Evolutionary conservation across 768 basidiomycete genomes (phyloP).

Genomic region (Multifurca ochricompacta): DNA sequence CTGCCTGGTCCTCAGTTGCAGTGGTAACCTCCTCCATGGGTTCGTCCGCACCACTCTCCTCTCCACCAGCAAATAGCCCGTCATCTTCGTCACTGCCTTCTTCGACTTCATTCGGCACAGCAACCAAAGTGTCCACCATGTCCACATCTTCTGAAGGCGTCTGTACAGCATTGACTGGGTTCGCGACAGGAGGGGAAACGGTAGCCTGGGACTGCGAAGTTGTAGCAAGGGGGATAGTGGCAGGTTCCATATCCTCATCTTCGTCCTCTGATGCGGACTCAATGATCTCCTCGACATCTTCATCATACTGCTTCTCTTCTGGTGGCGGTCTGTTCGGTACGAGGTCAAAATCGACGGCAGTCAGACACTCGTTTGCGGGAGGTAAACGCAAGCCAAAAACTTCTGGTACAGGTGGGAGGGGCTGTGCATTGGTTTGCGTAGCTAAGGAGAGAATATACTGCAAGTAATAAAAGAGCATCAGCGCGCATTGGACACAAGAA

Average conservation of each 20-base stretch:
- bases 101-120: slow-evolving; percentile 35
- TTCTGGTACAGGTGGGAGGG: slow-evolving; percentile 79
- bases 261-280: slow-evolving; percentile 63
- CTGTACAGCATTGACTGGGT: slow-evolving; percentile 49
- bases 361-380: slow-evolving; percentile 56
- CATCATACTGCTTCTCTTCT: slow-evolving; percentile 65
- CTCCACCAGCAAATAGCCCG: slow-evolving; percentile 68
- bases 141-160: slow-evolving; percentile 60
- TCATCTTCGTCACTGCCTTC: slow-evolving; percentile 76
- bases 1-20: slow-evolving; percentile 27
- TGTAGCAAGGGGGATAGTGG: slow-evolving; percentile 37
- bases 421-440: slow-evolving; percentile 71
- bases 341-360: slow-evolving; percentile 78
- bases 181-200: slow-evolving; percentile 21
- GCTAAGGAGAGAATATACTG: slow-evolving; percentile 77
- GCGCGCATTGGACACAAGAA: not conserved
- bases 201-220: slow-evolving; percentile 14
- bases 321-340: slow-evolving; percentile 81
- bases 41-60: slow-evolving; percentile 64
- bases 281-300: slow-evolving; percentile 76
- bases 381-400: slow-evolving; percentile 85
- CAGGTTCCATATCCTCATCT: slow-evolving; percentile 62
- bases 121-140: slow-evolving; percentile 37
- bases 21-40: slow-evolving; percentile 72
- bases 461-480: not conserved